These are phyloP conservation scores for Dinochytrium kinnereticum DNA, from an alignment of 371 early-diverging fungal species.

Conservation along the genomic window DNA sequence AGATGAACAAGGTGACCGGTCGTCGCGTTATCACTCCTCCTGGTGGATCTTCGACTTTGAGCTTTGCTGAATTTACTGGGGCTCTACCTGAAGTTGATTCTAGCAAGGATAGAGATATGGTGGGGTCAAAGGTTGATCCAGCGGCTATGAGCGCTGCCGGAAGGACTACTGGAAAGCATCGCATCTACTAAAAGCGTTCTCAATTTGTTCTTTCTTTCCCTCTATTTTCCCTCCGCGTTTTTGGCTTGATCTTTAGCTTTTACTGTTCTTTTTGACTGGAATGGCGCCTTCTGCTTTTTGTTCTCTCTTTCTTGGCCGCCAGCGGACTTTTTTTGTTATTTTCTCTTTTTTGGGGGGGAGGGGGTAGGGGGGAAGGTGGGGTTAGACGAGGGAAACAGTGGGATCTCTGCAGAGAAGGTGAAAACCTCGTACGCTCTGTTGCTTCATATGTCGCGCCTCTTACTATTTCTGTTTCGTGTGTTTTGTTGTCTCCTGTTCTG, in stretches of 20 bases:
- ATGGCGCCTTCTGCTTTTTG: background rate
- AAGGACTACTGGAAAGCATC: slow-evolving; percentile 13
- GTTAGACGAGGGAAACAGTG: too few relatives aligned
- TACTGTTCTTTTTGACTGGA: background rate
- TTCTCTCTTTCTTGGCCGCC: background rate
- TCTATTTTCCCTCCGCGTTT: background rate
- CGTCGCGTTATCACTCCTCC: slow-evolving; percentile 17
- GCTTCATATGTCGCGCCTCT: too few relatives aligned
- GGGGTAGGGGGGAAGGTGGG: too few relatives aligned
- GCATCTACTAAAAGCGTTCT: slow-evolving; percentile 8
- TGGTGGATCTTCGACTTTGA: slow-evolving; percentile 9
- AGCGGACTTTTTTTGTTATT: background rate
- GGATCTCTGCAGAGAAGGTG: too few relatives aligned
- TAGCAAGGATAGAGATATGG: background rate
- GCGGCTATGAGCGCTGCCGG: slow-evolving; percentile 16
- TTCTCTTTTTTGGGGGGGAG: background rate
- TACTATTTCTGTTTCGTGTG: too few relatives aligned
- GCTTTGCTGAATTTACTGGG: slow-evolving; percentile 25
- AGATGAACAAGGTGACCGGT: slow-evolving; percentile 6
- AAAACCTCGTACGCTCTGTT: too few relatives aligned
- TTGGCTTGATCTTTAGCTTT: too few relatives aligned
- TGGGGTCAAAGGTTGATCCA: slow-evolving; percentile 3
- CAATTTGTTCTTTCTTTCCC: background rate
- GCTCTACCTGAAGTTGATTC: background rate
- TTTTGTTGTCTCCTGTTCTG: too few relatives aligned